Percentiles rank a stretch among this genome's conserved stretches.
phyloP scores from a whole-genome alignment of 2,329 filamentous ascomycete genomes.

The Fusarium penzigii region DNA sequence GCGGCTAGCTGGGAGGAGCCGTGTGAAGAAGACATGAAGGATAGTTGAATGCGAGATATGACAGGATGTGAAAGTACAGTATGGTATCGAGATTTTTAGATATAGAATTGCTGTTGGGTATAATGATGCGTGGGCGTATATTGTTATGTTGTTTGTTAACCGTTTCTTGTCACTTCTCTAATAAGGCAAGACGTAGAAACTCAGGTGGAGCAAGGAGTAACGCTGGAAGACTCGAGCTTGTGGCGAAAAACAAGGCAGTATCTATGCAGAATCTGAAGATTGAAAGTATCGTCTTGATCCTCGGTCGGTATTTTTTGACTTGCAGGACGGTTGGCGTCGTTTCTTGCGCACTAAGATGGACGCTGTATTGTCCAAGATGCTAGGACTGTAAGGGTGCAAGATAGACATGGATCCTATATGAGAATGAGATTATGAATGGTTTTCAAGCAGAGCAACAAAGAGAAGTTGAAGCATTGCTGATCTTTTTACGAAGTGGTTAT shows the following conservation, averaged over 20 bases:
- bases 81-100: background rate
- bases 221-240: background rate
- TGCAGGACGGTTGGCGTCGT: constrained; percentile 20
- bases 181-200: background rate
- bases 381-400: constrained; percentile 15
- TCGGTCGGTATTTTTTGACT: constrained; percentile 8
- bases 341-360: constrained; percentile 19
- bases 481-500: background rate
- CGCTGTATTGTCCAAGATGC: constrained; percentile 14
- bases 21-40: constrained; percentile 24
- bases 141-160: background rate
- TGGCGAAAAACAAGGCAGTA: background rate
- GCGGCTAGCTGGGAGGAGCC: constrained; percentile 12
- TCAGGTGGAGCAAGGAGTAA: background rate
- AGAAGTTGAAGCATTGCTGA: background rate
- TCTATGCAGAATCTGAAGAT: constrained; percentile 5
- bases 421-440: constrained; percentile 14
- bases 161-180: background rate
- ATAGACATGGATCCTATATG: constrained; percentile 23
- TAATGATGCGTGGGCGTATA: background rate
- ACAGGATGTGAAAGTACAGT: background rate
- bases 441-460: background rate
- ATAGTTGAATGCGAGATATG: background rate
- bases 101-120: background rate
- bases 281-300: background rate